phyloP scores from a whole-genome alignment of 306 rosid genomes.

The Hippophae tibetana region DNA sequence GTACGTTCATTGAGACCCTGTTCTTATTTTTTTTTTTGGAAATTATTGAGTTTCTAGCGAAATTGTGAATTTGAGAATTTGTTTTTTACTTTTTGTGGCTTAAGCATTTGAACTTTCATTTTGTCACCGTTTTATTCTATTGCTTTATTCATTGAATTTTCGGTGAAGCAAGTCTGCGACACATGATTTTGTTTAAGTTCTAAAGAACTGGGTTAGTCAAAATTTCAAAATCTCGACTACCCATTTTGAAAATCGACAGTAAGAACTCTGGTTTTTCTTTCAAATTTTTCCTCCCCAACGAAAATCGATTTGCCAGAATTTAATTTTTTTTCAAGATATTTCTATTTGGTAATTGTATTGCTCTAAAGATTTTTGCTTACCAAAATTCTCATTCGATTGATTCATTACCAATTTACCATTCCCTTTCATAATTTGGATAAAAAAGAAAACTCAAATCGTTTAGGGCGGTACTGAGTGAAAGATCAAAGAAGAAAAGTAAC shows the following conservation, averaged over 20 bases:
- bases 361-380: conserved; percentile 9
- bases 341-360: background rate
- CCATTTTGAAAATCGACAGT: no score
- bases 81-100: background rate
- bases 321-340: conserved; percentile 4
- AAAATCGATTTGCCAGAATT: background rate
- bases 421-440: conserved; percentile 10
- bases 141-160: no score
- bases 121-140: no score
- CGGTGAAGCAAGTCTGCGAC: background rate
- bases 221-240: conserved; percentile 6
- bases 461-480: conserved; percentile 15
- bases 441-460: background rate
- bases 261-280: no score
- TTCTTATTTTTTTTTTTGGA: conserved; percentile 16
- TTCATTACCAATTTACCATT: conserved; percentile 4
- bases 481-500: conserved; percentile 19
- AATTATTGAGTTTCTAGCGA: conserved; percentile 15
- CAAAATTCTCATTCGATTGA: background rate
- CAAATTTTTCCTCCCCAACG: no score
- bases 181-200: background rate
- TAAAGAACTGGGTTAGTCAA: conserved; percentile 8
- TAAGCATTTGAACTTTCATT: conserved; percentile 2
- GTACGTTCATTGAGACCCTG: conserved; percentile 11
- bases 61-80: conserved; percentile 9